Conservation (phyloP, 129 eudicot genomes). For the Erigeron canadensis region DNA sequence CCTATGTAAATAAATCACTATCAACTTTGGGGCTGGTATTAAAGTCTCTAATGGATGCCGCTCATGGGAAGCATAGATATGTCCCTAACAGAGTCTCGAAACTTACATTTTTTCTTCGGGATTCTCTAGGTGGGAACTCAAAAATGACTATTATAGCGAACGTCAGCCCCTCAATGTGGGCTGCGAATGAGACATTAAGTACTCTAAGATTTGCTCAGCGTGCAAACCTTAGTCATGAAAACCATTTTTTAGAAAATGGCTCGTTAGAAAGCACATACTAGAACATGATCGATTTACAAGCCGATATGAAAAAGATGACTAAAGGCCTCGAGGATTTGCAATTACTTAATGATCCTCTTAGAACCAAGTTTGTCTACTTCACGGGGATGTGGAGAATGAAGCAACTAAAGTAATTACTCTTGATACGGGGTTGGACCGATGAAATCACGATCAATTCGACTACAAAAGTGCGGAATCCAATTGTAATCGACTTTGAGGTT, state of each 20-base stretch:
- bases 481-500: no score
- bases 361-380: constrained; percentile 42
- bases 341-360: constrained; percentile 41
- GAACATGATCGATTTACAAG: constrained; percentile 43
- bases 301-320: constrained; percentile 52
- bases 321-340: constrained; percentile 55
- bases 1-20: constrained; percentile 84
- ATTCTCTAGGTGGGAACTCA: constrained; percentile 95
- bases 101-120: constrained; percentile 90
- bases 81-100: constrained; percentile 92
- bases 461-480: no score
- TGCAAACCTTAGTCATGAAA: constrained; percentile 60
- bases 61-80: constrained; percentile 88
- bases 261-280: constrained; percentile 26
- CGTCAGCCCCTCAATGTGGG: constrained; percentile 83
- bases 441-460: no score
- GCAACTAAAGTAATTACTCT: constrained; percentile 61
- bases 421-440: no score
- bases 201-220: constrained; percentile 94
- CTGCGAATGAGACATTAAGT: constrained; percentile 81
- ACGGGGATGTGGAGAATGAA: constrained; percentile 63
- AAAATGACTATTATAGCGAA: constrained; percentile 88
- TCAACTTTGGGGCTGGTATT: constrained; percentile 93
- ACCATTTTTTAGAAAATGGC: constrained; percentile 18
- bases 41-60: constrained; percentile 86